Evolutionary conservation across 2,329 filamentous ascomycete species (phyloP), one percentile per base, ranked within the genome.

Genomic region (Penicillium olsonii): DNA sequence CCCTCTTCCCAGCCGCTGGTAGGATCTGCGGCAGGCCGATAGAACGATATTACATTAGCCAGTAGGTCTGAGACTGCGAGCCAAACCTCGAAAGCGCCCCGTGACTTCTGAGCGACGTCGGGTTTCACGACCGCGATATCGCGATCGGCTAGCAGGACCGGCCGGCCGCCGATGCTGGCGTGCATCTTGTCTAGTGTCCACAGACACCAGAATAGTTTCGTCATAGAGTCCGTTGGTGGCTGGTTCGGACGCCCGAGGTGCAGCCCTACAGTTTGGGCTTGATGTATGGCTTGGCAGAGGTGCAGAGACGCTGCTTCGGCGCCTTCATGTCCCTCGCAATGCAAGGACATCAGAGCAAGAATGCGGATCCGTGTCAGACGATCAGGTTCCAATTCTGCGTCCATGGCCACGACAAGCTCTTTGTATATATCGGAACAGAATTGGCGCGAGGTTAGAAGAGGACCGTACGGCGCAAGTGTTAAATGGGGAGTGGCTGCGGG

Each of bases 101-200:
- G 56, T 7, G 50, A 31, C 11, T 34, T 22, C 14, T 55, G 50
- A 9, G 41, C 14, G 24, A 53, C 26, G 20, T 55, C 45, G 9
- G 68, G 70, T 35, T 64, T 68, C 9, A 53, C 54, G 29, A 72
- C 62, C 22, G 69, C 71, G 48, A 74, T 71, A 45, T 74, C 71
- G 24, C 68, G 62, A 42, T 73, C 71, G 3, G 67, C 68, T 24
- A 74, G 53, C 35, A 73, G 56, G 34, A 73, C 63, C 5, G 71
- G 70, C 10, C 71, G 64, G 26, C 71, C 71, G 17, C 70, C 70
- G 20, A 73, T 62, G 49, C 68, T 68, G 33, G 70, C 70, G 56
- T 73, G 71, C 59, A 73, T 64, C 50, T 73, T 73, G 52, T 74
- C 71, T 29, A 74, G 45, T 2, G 67, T 68, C 71, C 71, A 74